phyloP scores from a whole-genome alignment of 805 yeast species.

The Candida anglica region DNA sequence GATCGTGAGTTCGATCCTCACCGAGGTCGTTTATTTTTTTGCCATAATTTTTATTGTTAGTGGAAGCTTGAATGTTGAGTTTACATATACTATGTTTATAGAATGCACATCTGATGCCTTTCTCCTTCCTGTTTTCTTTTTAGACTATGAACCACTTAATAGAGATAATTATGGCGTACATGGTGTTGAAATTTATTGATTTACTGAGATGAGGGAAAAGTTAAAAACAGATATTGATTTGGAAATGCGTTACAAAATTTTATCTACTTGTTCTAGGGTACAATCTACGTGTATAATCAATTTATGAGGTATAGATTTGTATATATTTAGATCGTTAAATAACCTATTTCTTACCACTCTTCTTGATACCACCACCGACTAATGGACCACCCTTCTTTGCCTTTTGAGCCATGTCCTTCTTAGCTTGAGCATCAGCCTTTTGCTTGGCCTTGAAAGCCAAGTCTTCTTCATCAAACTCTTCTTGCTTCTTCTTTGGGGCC shows the following conservation, averaged over 20 bases:
- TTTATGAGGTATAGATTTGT: too few species aligned
- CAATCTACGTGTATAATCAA: too few species aligned
- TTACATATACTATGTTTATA: too few species aligned
- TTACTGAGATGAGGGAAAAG: not conserved
- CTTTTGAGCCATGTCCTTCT: slow-evolving; percentile 83
- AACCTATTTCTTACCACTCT: slow-evolving; percentile 50
- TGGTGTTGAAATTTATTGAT: not conserved
- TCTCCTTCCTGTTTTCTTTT: too few species aligned
- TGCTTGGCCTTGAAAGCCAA: slow-evolving; percentile 88
- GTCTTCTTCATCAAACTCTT: slow-evolving; percentile 83
- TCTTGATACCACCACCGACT: slow-evolving; percentile 93
- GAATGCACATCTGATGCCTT: too few species aligned
- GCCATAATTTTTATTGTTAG: too few species aligned
- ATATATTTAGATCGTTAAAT: too few species aligned
- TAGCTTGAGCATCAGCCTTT: slow-evolving; percentile 91
- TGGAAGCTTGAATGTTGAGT: too few species aligned
- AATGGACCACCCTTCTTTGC: slow-evolving; percentile 90
- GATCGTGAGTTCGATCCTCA: slow-evolving; percentile 23
- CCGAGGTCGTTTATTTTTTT: slow-evolving; percentile 10
- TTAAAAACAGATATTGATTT: not conserved
- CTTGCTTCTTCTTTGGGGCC: slow-evolving; percentile 77
- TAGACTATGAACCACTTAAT: too few species aligned
- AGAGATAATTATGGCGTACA: too few species aligned
- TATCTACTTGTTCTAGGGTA: too few species aligned
- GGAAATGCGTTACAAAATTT: not conserved